Evolutionary conservation across 345 rosid species (phyloP), one percentile per base, ranked within the genome.

Genomic region (Mercurialis annua): DNA sequence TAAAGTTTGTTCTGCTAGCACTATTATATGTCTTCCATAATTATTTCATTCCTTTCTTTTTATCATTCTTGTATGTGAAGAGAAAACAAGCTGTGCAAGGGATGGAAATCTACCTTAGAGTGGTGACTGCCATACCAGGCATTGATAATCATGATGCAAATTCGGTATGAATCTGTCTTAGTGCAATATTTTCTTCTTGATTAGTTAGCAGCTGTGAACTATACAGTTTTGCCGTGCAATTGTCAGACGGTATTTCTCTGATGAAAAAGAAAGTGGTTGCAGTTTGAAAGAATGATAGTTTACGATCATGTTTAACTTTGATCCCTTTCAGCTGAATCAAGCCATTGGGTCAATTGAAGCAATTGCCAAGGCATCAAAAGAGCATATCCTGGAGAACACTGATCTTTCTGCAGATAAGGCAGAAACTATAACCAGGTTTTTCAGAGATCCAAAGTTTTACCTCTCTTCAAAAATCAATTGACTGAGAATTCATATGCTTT

Each of bases 301-400:
- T 34, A 34, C 44, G 2, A 7, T 40, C 44, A 10, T 36, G 40
- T n/a, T n/a, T n/a, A n/a, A n/a, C n/a, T n/a, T n/a, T n/a, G 9
- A 36, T 9, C 44, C 44, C 44, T 73, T 71, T 66, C 85, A 93
- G 99, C 90, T 93, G 14, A 82, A 81, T 81, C 97, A 87, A 78
- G 87, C 92, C 21, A 84, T 91, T 66, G 99, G 99, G 40, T 94
- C 99, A 7, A 82, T 94, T 14, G 91, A 89, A 79, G 87, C 95
- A 26, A 83, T 89, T 29, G 89, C 87, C 10, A 94, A 87, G 77
- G 87, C 96, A 77, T 83, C 95, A 12, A 87, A 86, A 82, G 89
- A 84, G 73, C 61, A 67, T 50, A 83, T 94, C 69, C 38, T 89
- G 72, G 92, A 86, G 62, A 87, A 79, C 77, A 91, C 96, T 6